Evolutionary conservation across 73 alveolate genomes (phyloP).

Genomic region (Paramecium primaurelia): DNA sequence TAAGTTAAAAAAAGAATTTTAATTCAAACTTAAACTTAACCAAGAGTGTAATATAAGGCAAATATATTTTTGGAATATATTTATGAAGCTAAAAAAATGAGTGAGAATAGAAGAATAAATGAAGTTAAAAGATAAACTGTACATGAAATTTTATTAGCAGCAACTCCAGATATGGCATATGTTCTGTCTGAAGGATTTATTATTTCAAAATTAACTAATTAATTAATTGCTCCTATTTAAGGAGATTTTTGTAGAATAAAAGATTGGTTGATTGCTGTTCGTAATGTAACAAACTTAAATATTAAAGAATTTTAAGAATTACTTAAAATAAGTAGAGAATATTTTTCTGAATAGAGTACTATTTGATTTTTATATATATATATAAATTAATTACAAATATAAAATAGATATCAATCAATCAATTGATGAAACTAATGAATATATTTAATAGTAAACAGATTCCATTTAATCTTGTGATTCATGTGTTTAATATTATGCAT

Average conservation of each 20-base stretch:
- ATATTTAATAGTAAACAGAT: neutral
- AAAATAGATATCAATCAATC: neutral
- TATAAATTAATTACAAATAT: neutral
- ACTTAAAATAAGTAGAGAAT: neutral
- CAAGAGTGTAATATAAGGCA: neutral
- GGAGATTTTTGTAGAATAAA: neutral
- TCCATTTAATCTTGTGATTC: neutral
- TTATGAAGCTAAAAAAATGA: neutral
- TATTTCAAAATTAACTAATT: neutral
- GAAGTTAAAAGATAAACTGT: neutral
- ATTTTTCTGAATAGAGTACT: neutral
- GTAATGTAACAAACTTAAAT: neutral
- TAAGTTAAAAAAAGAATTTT: neutral
- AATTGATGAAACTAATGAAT: neutral
- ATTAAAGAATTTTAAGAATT: neutral
- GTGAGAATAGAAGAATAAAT: neutral
- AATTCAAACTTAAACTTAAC: neutral
- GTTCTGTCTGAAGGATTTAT: neutral
- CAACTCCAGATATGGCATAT: conserved; percentile 42
- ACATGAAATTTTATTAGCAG: neutral
- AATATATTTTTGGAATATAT: neutral
- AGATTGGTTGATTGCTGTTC: neutral
- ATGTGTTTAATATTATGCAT: neutral
- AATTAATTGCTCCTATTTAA: neutral
- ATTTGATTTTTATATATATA: neutral